Percentiles rank a stretch among this genome's conserved stretches.
Evolutionary conservation across 2,329 filamentous ascomycete species (phyloP).

Genomic region (Penicillium verrucosum): DNA sequence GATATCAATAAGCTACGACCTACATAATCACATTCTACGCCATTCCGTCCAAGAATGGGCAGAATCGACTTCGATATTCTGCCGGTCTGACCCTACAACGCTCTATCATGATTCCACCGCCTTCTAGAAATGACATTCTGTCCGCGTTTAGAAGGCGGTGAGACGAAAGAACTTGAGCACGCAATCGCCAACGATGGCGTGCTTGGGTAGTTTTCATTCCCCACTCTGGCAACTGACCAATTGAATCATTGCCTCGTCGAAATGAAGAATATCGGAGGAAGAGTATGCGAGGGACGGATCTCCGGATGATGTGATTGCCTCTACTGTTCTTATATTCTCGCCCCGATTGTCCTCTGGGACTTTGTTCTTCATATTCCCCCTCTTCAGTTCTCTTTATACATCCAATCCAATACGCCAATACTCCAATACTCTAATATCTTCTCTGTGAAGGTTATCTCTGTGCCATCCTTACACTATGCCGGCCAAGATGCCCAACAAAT

Average conservation of each 20-base stretch:
- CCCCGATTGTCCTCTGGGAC: conserved; percentile 17
- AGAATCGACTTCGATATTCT: not conserved
- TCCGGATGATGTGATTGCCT: conserved; percentile 35
- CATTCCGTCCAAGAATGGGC: not conserved
- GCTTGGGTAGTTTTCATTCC: not conserved
- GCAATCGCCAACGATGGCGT: not conserved
- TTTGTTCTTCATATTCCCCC: conserved; percentile 3
- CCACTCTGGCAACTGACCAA: not conserved
- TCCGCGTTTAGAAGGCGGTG: not conserved
- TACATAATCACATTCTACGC: conserved; percentile 22
- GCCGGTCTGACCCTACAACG: not conserved
- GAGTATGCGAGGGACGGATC: conserved; percentile 19
- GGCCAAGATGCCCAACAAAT: conserved; percentile 37
- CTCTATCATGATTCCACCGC: not conserved
- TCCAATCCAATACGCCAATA: not conserved
- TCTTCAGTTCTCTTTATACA: conserved; percentile 4
- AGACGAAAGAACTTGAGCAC: not conserved
- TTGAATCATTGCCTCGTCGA: conserved; percentile 23
- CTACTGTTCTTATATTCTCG: conserved; percentile 29
- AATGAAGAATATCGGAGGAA: conserved; percentile 18
- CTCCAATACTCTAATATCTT: conserved; percentile 4
- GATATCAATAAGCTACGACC: not conserved
- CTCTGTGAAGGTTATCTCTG: not conserved
- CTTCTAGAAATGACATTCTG: not conserved
- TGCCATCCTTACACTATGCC: conserved; percentile 31